Evolutionary conservation across 441 rosid genomes (phyloP).

Genomic region (Pelargonium myrrhifolium): DNA sequence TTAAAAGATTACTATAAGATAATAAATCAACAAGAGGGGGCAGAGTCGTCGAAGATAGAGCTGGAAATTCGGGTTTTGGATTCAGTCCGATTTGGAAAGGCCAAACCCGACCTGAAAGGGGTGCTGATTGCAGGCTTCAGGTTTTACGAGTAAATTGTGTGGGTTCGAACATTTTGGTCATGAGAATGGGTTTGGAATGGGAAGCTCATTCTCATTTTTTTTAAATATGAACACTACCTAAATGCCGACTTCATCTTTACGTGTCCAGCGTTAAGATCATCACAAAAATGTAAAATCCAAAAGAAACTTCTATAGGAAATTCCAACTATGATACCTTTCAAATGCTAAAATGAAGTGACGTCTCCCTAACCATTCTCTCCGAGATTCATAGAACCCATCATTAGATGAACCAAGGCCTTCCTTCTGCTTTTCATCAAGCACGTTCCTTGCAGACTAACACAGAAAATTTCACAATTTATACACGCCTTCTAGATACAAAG

Average conservation of each 20-base stretch:
- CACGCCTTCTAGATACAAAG: constrained; percentile 11
- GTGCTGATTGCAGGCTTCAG: too few relatives aligned
- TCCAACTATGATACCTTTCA: constrained; percentile 56
- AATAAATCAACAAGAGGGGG: background rate
- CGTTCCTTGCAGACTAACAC: constrained; percentile 65
- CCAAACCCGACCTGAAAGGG: too few relatives aligned
- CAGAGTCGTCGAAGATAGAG: background rate
- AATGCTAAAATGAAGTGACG: constrained; percentile 88
- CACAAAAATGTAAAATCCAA: background rate
- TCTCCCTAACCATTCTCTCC: constrained; percentile 93
- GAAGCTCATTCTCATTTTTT: too few relatives aligned
- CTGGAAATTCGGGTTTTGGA: too few relatives aligned
- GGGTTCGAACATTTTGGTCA: too few relatives aligned
- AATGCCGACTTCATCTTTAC: background rate
- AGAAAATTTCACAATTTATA: constrained; percentile 18
- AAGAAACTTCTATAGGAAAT: background rate
- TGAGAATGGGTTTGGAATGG: too few relatives aligned
- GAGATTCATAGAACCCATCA: constrained; percentile 96
- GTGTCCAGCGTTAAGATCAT: background rate
- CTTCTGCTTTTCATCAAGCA: constrained; percentile 72
- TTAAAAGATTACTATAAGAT: background rate
- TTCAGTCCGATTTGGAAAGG: too few relatives aligned
- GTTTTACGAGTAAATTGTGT: too few relatives aligned
- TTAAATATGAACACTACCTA: background rate
- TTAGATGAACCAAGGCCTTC: constrained; percentile 70